A percentile compares a stretch with the other conserved stretches of the same genome.
Conservation (phyloP, 2,329 filamentous ascomycete genomes). For the Immersiporthe knoxdaviesiana region DNA sequence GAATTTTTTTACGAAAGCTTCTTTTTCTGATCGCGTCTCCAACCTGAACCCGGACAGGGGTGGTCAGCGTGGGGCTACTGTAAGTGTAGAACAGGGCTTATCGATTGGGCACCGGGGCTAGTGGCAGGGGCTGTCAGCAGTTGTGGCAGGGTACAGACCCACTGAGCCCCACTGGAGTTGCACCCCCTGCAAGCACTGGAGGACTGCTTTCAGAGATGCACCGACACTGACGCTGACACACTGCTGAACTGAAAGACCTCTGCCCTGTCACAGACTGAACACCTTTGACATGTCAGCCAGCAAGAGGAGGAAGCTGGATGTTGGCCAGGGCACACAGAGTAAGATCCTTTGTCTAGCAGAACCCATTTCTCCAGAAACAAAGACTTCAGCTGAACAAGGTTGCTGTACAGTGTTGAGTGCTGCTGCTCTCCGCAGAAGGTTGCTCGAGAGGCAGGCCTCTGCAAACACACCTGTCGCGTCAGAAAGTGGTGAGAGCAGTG, state of each 20-base stretch:
- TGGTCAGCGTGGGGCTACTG: constrained; percentile 27
- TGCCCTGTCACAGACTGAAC: neutral
- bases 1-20: constrained; percentile 28
- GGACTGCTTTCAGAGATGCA: constrained; percentile 10
- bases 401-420: constrained; percentile 45
- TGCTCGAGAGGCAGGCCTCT: constrained; percentile 37
- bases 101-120: constrained; percentile 31
- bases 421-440: constrained; percentile 47
- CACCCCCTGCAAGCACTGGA: neutral
- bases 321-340: constrained; percentile 40
- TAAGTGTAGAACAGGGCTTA: constrained; percentile 20
- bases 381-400: constrained; percentile 18
- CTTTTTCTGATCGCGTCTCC: constrained; percentile 28
- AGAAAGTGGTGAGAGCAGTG: constrained; percentile 5
- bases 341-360: constrained; percentile 30
- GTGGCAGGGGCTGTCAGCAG: constrained; percentile 20
- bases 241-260: neutral
- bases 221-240: too few relatives aligned
- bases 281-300: constrained; percentile 34
- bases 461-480: constrained; percentile 5
- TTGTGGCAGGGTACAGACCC: constrained; percentile 8
- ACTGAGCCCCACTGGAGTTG: neutral
- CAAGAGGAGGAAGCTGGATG: constrained; percentile 47
- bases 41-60: constrained; percentile 20
- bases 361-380: neutral